A percentile compares a stretch with the other conserved stretches of the same genome.
Evolutionary conservation across 129 eudicot species (phyloP).

Genomic region (Heracleum sosnowskyi): DNA sequence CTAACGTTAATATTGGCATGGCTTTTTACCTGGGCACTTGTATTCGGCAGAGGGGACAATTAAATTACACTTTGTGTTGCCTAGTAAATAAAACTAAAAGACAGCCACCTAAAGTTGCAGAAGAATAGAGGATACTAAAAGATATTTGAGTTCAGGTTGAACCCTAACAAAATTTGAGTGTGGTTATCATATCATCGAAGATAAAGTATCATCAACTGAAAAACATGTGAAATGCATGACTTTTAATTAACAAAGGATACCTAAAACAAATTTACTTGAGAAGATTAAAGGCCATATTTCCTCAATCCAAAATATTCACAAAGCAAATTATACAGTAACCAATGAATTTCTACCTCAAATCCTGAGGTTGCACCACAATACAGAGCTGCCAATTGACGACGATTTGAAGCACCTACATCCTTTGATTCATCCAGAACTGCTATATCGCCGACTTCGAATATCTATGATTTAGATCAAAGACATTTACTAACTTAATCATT

Average conservation of each 20-base stretch:
- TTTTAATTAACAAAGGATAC: not conserved
- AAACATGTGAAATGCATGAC: no score
- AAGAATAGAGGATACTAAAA: no score
- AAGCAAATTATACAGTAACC: not conserved
- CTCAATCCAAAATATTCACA: not conserved
- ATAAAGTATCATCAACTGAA: not conserved
- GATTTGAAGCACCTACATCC: slow-evolving; percentile 83
- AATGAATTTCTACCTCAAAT: slow-evolving; percentile 45
- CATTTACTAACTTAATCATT: not conserved
- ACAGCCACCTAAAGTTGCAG: no score
- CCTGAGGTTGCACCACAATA: slow-evolving; percentile 92
- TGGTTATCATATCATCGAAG: no score
- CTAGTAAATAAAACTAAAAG: no score
- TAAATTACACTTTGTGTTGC: no score
- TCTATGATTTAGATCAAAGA: slow-evolving; percentile 26
- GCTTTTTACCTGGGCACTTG: no score
- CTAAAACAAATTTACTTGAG: not conserved
- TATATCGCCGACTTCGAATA: slow-evolving; percentile 92
- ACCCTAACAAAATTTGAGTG: no score
- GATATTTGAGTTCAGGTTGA: no score
- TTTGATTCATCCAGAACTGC: slow-evolving; percentile 46
- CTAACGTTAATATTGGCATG: no score
- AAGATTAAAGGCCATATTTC: not conserved
- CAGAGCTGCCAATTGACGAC: slow-evolving; percentile 73
- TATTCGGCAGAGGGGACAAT: no score